These are phyloP conservation scores for Talaromyces amestolkiae DNA, from an alignment of 2,329 filamentous ascomycete genomes.

Conservation along the genomic window DNA sequence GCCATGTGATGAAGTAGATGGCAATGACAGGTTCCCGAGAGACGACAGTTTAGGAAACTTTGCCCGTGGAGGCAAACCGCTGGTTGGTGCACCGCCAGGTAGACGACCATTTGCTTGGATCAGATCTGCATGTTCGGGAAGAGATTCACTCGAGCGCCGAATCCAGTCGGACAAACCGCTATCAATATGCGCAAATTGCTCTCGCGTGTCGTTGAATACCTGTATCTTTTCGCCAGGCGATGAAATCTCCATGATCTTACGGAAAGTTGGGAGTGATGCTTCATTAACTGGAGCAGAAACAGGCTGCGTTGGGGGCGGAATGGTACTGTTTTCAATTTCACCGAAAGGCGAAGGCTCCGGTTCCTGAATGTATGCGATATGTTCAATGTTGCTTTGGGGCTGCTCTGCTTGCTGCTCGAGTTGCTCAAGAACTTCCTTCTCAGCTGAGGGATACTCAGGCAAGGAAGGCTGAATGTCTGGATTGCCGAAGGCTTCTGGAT, in stretches of 20 bases:
- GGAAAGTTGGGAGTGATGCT: constrained; percentile 59
- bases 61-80: constrained; percentile 31
- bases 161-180: constrained; percentile 69
- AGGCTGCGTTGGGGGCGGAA: background rate
- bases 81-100: constrained; percentile 29
- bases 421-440: constrained; percentile 6
- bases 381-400: constrained; percentile 17
- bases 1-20: constrained; percentile 26
- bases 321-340: background rate
- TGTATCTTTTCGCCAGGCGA: constrained; percentile 66
- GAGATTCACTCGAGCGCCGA: constrained; percentile 45
- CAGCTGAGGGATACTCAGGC: background rate
- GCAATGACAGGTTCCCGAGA: constrained; percentile 30
- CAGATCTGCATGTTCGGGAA: constrained; percentile 54
- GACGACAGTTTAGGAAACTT: constrained; percentile 45
- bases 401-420: constrained; percentile 9
- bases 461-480: background rate
- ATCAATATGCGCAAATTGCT: constrained; percentile 68
- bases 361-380: constrained; percentile 13
- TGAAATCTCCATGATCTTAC: constrained; percentile 71
- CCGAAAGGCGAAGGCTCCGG: constrained; percentile 16
- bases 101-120: constrained; percentile 36
- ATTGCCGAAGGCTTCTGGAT: background rate
- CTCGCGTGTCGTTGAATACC: constrained; percentile 69
- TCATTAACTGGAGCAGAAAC: constrained; percentile 24